A percentile compares a stretch with the other conserved stretches of the same genome.
Evolutionary conservation across 2,329 filamentous ascomycete species (phyloP).

Genomic region (Aspergillus tubingensis): DNA sequence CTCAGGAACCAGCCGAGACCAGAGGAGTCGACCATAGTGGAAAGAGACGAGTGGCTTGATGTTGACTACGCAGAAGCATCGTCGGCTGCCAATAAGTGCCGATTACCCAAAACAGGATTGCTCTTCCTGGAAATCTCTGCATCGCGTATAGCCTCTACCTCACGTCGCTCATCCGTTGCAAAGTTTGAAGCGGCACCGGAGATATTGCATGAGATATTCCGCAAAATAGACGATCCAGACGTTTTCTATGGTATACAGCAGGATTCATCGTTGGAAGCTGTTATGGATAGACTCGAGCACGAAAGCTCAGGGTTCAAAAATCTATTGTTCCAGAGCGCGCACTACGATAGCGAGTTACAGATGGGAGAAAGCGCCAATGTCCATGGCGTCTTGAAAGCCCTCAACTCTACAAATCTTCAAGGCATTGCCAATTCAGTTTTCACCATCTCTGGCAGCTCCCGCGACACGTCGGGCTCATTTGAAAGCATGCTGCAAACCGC

Average conservation of each 20-base stretch:
- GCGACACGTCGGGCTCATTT: conserved; percentile 52
- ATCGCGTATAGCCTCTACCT: conserved; percentile 58
- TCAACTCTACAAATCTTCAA: conserved; percentile 79
- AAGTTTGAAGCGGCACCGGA: conserved; percentile 61
- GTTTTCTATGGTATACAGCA: conserved; percentile 91
- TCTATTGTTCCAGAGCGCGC: conserved; percentile 85
- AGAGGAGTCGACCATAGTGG: conserved; percentile 73
- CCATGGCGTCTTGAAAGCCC: conserved; percentile 70
- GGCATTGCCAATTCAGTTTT: conserved; percentile 82
- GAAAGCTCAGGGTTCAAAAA: conserved; percentile 86
- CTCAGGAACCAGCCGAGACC: conserved; percentile 78
- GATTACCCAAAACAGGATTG: conserved; percentile 84
- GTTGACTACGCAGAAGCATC: conserved; percentile 73
- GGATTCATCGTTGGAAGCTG: conserved; percentile 71
- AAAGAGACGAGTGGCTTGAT: conserved; percentile 82
- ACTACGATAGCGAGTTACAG: conserved; percentile 82
- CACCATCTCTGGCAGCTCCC: conserved; percentile 59
- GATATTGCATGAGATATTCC: conserved; percentile 78
- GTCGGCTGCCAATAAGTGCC: conserved; percentile 71
- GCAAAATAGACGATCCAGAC: conserved; percentile 92
- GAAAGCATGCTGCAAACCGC: conserved; percentile 78
- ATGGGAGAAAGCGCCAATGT: conserved; percentile 60
- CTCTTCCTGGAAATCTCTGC: conserved; percentile 75
- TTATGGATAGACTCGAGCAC: conserved; percentile 82
- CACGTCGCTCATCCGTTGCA: conserved; percentile 66